These are phyloP conservation scores for Spathaspora sp. DNA, from an alignment of 805 yeast genomes.

Conservation along the genomic window DNA sequence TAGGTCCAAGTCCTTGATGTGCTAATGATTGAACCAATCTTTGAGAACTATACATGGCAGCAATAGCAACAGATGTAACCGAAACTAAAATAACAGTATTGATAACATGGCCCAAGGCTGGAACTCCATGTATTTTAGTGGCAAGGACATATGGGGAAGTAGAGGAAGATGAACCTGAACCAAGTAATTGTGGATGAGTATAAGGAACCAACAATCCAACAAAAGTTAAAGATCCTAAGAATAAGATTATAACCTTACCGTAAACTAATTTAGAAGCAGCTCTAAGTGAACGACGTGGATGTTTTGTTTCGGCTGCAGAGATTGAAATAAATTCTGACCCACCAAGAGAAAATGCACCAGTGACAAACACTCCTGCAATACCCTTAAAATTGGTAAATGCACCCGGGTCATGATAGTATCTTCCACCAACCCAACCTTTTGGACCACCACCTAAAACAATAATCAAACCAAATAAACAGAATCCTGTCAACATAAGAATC, in stretches of 20 bases:
- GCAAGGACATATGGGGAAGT: conserved; percentile 44
- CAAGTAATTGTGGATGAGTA: conserved; percentile 29
- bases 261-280: conserved; percentile 39
- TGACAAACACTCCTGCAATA: conserved; percentile 34
- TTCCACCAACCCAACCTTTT: conserved; percentile 36
- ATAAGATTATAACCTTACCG: conserved; percentile 33
- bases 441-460: conserved; percentile 36
- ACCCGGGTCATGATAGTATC: conserved; percentile 39
- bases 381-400: conserved; percentile 37
- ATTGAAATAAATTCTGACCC: conserved; percentile 40
- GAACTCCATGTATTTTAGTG: conserved; percentile 34
- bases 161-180: conserved; percentile 26
- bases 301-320: conserved; percentile 33
- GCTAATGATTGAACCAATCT: conserved; percentile 40
- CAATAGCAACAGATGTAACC: conserved; percentile 40
- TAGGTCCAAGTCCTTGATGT: conserved; percentile 41
- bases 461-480: conserved; percentile 36
- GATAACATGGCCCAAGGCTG: conserved; percentile 36
- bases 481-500: conserved; percentile 34
- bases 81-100: conserved; percentile 40
- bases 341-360: conserved; percentile 39
- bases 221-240: conserved; percentile 36
- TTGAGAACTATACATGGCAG: conserved; percentile 40
- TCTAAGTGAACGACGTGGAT: conserved; percentile 37
- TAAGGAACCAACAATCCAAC: conserved; percentile 40